Base-by-base conservation (phyloP, 345 rosid genomes). In the Clarkia xantiana region DNA sequence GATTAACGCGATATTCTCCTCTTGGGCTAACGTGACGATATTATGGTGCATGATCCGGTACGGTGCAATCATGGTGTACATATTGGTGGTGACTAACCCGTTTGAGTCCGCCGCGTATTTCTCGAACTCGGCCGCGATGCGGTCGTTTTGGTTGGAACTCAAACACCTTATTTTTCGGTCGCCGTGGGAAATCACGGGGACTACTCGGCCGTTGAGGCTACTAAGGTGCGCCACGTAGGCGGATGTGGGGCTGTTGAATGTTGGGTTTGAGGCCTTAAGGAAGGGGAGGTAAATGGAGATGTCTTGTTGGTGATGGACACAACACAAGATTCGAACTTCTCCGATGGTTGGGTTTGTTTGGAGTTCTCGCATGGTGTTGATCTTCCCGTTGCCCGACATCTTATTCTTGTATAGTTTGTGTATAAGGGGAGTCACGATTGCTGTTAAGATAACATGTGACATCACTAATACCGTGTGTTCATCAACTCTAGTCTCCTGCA, bases 241-340 rank as follows among this genome's bases (percentile, higher is more conserved):
- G 6, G 40, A 51, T 16, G 62, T 10, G 0, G 66, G 61, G 42
- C 64, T 62, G 2, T 0, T 11, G 9, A 0, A 3, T 1, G 49
- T 57, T 1, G 65, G 56, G 38, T 56, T 61, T 0, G 44, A 49
- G 8, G 73, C 62, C 57, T 74, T 60, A 1, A 74, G 59, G 13
- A 74, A 49, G 17, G 63, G 11, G 4, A 70, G 61, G 18, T 58
- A 49, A 16, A 68, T 39, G 11, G 43, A 62, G 25, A 67, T 66
- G 42, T 60, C 51, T 2, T 67, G 59, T 47, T 74, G 71, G 2
- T 10, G 0, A 49, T 64, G 67, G 47, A 70, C 49, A 17, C 79
- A 61, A 14, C 56, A 40, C 19, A 74, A 47, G 10, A 64, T 34
- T 8, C 56, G 66, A 10, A 71, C 41, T 44, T 74, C 71, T 0